Evolutionary conservation across 1,139 yeast species (phyloP), one percentile per base, ranked within the genome.

Genomic region (Suhomyces terraborum): DNA sequence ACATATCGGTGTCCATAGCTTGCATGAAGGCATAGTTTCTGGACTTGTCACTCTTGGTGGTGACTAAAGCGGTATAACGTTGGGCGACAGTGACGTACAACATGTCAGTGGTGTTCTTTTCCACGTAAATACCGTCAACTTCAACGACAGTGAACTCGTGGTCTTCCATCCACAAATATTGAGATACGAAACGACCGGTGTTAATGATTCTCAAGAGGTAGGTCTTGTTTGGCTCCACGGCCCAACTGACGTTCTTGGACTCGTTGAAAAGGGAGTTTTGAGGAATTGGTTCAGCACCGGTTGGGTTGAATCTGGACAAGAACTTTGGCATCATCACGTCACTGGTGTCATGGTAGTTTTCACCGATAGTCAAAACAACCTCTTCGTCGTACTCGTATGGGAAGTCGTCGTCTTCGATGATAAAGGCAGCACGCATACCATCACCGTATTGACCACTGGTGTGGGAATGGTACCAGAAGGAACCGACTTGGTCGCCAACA

Each of bases 261-360:
- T 89, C 88, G 67, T 91, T 89, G 64, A 88, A 75, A 54, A 88
- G 69, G 51, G 85, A 60, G 58, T 81, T 82, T 55, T 84, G 82
- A 3, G 98, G 98, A 53, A 91, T 80, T 32, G 98, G 98, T 65
- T 91, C 98, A 25, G 97, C 96, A 50, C 98, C 98, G 5, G 96
- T 87, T 34, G 98, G 98, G 65, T 91, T 91, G 67, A 76, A 84
- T 49, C 84, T 64, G 50, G 71, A 77, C 67, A 88, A 59, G 67
- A 89, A 89, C 14, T 57, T 53, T 10, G 73, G 64, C 47, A 75
- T 66, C 51, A 89, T 71, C 16, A 59, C 74, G 35, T 73, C 73
- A 33, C 83, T 72, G 39, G 71, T 66, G 26, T 77, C 72, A 61
- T 88, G 95, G 66, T 91, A 91, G 94, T 96, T 89, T 53, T 91